These are phyloP conservation scores for Escallonia rubra DNA, from an alignment of 129 eudicot species.

Conservation along the genomic window DNA sequence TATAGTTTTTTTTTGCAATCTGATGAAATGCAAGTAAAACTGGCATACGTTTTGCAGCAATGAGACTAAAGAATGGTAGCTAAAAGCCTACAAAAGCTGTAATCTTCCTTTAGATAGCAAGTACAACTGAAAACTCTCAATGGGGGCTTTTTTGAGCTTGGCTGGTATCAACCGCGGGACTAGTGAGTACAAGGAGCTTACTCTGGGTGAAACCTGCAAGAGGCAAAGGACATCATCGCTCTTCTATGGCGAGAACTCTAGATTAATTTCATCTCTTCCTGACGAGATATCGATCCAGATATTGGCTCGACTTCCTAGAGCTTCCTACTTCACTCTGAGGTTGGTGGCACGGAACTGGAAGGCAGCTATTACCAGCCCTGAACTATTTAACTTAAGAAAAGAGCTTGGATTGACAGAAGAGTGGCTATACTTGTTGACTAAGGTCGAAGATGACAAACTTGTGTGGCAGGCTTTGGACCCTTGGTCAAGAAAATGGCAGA, in stretches of 20 bases:
- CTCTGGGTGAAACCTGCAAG: not conserved
- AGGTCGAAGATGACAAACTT: not conserved
- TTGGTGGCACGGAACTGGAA: slow-evolving; percentile 1
- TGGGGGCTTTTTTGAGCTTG: slow-evolving; percentile 6
- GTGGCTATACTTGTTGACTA: slow-evolving; percentile 4
- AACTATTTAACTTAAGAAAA: not conserved
- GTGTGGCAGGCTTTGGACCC: not conserved
- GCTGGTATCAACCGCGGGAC: not conserved
- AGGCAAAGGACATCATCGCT: not conserved
- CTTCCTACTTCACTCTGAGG: not conserved
- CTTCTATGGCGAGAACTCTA: not conserved
- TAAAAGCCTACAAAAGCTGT: not conserved
- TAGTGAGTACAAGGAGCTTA: not conserved
- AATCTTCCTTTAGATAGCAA: not conserved
- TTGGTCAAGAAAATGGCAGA: not conserved
- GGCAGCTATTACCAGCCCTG: not conserved
- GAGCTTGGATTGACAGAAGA: not conserved
- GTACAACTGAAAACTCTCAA: not conserved
- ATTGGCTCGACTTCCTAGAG: not conserved
- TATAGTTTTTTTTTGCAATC: not conserved
- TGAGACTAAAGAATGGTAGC: not conserved
- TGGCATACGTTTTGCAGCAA: not conserved
- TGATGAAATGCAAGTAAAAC: not conserved
- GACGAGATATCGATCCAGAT: slow-evolving; percentile 2
- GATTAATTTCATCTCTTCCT: not conserved